phyloP scores from a whole-genome alignment of 768 basidiomycete species.

The Amanita rubescens region DNA sequence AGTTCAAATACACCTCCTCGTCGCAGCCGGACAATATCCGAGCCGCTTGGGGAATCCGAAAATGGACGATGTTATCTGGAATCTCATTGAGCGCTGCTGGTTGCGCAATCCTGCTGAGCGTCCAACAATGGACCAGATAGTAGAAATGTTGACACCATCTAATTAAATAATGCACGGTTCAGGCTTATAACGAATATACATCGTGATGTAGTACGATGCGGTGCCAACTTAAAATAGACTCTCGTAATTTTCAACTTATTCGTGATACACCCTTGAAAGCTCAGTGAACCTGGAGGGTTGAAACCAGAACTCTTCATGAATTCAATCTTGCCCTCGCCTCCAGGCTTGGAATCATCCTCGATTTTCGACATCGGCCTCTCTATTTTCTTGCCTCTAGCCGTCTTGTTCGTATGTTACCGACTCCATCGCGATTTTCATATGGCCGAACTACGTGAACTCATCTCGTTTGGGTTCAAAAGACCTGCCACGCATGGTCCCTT shows the following conservation, averaged over 20 bases:
- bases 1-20: not conserved
- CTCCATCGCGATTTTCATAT: constrained; percentile 18
- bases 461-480: constrained; percentile 18
- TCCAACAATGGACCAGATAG: not conserved
- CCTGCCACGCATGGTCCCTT: constrained; percentile 24
- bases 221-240: no score
- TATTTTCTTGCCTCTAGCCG: constrained; percentile 29
- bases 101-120: not conserved
- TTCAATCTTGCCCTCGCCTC: not conserved
- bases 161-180: no score
- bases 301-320: not conserved
- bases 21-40: not conserved
- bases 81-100: not conserved
- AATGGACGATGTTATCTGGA: not conserved
- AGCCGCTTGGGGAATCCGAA: not conserved
- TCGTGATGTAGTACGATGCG: no score
- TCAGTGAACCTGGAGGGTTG: no score
- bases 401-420: constrained; percentile 26
- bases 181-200: no score
- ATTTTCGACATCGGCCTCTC: constrained; percentile 31
- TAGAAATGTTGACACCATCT: no score
- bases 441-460: constrained; percentile 20
- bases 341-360: not conserved
- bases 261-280: no score
- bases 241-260: no score